Conservation (phyloP, 2,329 filamentous ascomycete genomes). For the Paecilomyces formosus region DNA sequence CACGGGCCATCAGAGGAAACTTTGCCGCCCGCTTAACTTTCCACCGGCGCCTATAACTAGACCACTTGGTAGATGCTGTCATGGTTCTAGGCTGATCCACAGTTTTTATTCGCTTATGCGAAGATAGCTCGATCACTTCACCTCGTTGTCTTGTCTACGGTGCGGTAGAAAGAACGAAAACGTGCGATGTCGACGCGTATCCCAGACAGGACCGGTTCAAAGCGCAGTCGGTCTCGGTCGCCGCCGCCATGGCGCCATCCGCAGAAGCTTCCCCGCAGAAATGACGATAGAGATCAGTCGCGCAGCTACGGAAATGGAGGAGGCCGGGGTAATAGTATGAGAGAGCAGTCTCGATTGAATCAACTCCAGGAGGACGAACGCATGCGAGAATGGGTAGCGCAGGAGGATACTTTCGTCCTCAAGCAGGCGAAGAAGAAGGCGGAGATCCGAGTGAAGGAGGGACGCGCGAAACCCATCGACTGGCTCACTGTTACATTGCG, state of each 20-base stretch:
- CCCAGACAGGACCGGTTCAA: constrained; percentile 25
- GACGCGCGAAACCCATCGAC: constrained; percentile 85
- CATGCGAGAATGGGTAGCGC: constrained; percentile 75
- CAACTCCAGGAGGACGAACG: constrained; percentile 68
- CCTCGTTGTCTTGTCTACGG: neutral
- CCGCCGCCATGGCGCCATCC: constrained; percentile 32
- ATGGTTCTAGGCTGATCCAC: neutral
- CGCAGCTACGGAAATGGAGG: constrained; percentile 14
- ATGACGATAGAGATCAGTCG: constrained; percentile 20
- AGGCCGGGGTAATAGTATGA: constrained; percentile 21
- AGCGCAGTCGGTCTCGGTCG: constrained; percentile 36
- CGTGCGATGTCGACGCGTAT: constrained; percentile 24
- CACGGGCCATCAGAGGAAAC: constrained; percentile 12
- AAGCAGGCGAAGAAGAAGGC: constrained; percentile 98
- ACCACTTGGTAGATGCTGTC: neutral
- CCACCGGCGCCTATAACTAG: constrained; percentile 1
- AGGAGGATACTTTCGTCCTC: constrained; percentile 92
- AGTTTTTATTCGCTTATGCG: neutral
- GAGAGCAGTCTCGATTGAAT: constrained; percentile 41
- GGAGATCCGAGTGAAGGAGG: constrained; percentile 85
- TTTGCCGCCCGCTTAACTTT: constrained; percentile 19
- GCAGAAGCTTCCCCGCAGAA: constrained; percentile 28
- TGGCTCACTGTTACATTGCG: constrained; percentile 86
- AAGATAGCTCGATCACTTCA: neutral
- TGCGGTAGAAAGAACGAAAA: neutral